Percentiles rank a stretch among this genome's conserved stretches.
These are phyloP conservation scores for Cadophora gregata DNA, from an alignment of 2,329 filamentous ascomycete genomes.

Conservation along the genomic window DNA sequence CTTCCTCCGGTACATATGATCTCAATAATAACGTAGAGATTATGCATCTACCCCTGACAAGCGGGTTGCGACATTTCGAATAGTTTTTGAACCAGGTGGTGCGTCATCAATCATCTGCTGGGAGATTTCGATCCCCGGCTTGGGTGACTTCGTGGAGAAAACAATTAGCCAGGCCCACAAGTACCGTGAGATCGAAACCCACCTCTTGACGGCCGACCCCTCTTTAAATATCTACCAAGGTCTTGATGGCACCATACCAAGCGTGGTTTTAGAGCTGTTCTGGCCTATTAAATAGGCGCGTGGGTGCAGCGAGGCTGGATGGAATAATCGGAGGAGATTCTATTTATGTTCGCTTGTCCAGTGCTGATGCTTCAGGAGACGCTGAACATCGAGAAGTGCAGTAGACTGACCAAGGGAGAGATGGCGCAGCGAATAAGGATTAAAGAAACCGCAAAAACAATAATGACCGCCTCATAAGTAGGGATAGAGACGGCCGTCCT, in stretches of 20 bases:
- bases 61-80: not conserved
- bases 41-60: constrained; percentile 4
- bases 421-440: too few relatives aligned
- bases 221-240: too few relatives aligned
- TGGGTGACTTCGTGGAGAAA: not conserved
- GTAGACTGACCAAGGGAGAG: too few relatives aligned
- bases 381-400: not conserved
- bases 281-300: not conserved
- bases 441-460: too few relatives aligned
- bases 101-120: not conserved
- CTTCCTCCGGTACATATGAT: not conserved
- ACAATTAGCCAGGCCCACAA: not conserved
- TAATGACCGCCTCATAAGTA: not conserved
- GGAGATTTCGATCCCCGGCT: constrained; percentile 1
- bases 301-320: not conserved
- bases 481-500: not conserved
- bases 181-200: too few relatives aligned
- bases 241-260: too few relatives aligned
- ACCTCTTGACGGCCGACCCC: too few relatives aligned
- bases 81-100: not conserved
- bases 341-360: too few relatives aligned
- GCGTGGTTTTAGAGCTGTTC: not conserved
- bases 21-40: not conserved
- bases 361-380: not conserved
- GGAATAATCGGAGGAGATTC: too few relatives aligned